These are phyloP conservation scores for Candida qinlingensis DNA, from an alignment of 805 yeast species.

Conservation along the genomic window DNA sequence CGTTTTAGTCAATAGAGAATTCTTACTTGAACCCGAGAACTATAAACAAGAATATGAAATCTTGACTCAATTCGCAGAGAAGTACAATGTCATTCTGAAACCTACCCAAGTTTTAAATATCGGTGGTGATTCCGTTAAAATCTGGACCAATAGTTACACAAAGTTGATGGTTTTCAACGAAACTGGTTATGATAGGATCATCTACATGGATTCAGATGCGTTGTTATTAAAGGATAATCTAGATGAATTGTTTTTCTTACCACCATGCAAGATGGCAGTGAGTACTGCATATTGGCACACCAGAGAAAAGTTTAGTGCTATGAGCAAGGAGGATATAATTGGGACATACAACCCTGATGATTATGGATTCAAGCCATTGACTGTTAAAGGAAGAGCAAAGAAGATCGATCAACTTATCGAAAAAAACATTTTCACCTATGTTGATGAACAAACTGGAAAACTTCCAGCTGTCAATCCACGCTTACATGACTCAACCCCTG, in stretches of 20 bases:
- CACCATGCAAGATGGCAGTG: constrained; percentile 41
- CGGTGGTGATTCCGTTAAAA: constrained; percentile 11
- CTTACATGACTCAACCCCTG: constrained; percentile 1
- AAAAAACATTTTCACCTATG: not conserved
- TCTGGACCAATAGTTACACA: constrained; percentile 49
- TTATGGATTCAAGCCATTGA: constrained; percentile 23
- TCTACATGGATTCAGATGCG: constrained; percentile 58
- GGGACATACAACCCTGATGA: constrained; percentile 15
- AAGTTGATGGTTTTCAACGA: constrained; percentile 49
- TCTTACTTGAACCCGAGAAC: constrained; percentile 18
- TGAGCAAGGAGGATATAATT: constrained; percentile 14
- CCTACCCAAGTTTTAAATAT: constrained; percentile 15
- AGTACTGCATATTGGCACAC: constrained; percentile 41
- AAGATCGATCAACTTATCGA: constrained; percentile 10
- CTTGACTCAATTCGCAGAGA: constrained; percentile 5
- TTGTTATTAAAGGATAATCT: constrained; percentile 33
- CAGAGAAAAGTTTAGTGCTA: constrained; percentile 22
- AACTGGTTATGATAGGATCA: constrained; percentile 44
- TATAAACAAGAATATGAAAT: constrained; percentile 9
- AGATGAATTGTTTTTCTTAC: constrained; percentile 49
- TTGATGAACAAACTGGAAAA: not conserved
- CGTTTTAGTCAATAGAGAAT: constrained; percentile 33
- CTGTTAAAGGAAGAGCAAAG: constrained; percentile 16
- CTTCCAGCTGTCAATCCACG: not conserved
- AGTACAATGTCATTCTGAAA: constrained; percentile 15